These are phyloP conservation scores for Cucurbita moschata DNA, from an alignment of 306 rosid species.

Conservation along the genomic window DNA sequence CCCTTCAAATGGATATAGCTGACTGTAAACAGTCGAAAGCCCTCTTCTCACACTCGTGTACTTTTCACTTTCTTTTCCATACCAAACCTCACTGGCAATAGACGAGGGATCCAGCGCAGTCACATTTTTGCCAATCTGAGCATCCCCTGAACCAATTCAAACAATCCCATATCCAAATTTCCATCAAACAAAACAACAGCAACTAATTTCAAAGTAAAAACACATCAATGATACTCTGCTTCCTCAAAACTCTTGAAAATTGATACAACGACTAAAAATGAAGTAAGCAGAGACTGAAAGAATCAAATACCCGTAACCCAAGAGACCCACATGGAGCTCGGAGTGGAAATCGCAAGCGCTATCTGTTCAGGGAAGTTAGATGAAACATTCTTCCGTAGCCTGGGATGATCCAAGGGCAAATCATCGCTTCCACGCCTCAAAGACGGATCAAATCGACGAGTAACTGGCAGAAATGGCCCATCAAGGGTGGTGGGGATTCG, in stretches of 20 bases:
- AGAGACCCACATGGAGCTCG: constrained; percentile 77
- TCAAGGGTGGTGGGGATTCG: constrained; percentile 65
- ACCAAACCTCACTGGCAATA: constrained; percentile 60
- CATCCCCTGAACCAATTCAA: constrained; percentile 50
- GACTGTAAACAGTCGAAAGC: constrained; percentile 52
- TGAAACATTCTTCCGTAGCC: constrained; percentile 62
- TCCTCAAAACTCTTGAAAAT: not conserved
- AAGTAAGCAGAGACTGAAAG: not conserved
- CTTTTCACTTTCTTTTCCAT: constrained; percentile 63
- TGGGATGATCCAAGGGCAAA: constrained; percentile 76
- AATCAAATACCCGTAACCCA: constrained; percentile 68
- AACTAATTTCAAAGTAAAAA: not conserved
- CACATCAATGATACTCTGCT: not conserved
- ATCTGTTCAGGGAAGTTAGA: constrained; percentile 71
- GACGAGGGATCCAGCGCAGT: constrained; percentile 55
- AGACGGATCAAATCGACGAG: constrained; percentile 50
- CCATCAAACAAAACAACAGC: not conserved
- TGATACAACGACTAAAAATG: not conserved
- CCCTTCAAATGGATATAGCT: constrained; percentile 70
- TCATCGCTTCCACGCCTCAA: constrained; percentile 65
- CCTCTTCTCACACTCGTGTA: constrained; percentile 35
- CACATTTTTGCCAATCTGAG: constrained; percentile 64
- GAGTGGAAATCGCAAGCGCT: constrained; percentile 63
- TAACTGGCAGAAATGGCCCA: constrained; percentile 69
- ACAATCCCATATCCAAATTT: constrained; percentile 7